Evolutionary conservation across 257 asterid species (phyloP).

Genomic region (Solanum gracilifrons): DNA sequence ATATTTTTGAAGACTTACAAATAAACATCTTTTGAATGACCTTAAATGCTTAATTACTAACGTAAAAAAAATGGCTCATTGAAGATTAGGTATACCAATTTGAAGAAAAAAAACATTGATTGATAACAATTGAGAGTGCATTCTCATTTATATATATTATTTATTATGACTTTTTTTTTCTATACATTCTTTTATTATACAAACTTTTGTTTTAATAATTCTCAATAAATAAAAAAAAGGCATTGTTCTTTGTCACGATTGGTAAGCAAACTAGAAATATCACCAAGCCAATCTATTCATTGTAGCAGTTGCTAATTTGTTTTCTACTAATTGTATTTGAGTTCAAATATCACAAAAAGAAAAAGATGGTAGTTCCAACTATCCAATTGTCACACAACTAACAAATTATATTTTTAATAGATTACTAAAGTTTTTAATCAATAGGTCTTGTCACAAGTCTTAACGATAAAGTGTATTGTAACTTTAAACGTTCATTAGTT

Average conservation of each 20-base stretch:
- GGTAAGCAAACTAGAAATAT: neutral
- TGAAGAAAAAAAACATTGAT: neutral
- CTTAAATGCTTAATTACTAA: neutral
- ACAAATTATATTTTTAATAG: neutral
- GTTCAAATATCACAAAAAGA: slow-evolving; percentile 17
- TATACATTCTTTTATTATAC: neutral
- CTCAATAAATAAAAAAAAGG: neutral
- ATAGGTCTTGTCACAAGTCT: neutral
- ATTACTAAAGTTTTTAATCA: neutral
- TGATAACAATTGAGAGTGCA: neutral
- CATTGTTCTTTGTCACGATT: neutral
- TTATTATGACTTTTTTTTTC: neutral
- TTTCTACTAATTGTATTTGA: slow-evolving; percentile 31
- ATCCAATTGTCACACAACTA: slow-evolving; percentile 5
- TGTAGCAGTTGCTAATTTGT: slow-evolving; percentile 62
- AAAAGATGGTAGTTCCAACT: too few relatives aligned
- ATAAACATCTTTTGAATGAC: neutral
- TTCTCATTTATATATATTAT: neutral
- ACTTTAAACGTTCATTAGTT: neutral
- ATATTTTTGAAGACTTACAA: neutral
- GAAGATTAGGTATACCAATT: neutral
- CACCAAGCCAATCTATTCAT: neutral
- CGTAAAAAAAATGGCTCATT: neutral
- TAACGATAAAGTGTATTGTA: neutral
- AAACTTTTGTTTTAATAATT: neutral